These are phyloP conservation scores for Claviceps africana DNA, from an alignment of 2,329 filamentous ascomycete genomes.

Conservation along the genomic window DNA sequence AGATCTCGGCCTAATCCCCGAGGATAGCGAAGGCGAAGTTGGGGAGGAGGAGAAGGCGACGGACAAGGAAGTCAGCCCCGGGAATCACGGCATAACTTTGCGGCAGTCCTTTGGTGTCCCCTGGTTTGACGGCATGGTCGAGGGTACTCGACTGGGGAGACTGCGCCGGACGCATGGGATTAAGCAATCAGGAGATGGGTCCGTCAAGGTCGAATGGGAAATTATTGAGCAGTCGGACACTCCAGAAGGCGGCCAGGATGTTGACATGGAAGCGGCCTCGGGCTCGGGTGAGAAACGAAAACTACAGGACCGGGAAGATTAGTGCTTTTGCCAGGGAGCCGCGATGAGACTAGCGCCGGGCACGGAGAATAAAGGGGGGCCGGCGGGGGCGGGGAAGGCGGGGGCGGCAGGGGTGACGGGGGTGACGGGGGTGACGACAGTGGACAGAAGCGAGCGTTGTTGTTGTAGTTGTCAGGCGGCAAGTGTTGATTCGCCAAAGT, in stretches of 20 bases:
- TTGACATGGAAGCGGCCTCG: slow-evolving; percentile 19
- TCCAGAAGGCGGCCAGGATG: slow-evolving; percentile 17
- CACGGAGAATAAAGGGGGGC: no score
- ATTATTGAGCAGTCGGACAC: slow-evolving; percentile 56
- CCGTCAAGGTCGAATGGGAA: slow-evolving; percentile 65
- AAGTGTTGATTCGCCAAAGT: no score
- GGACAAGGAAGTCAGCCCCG: slow-evolving; percentile 15
- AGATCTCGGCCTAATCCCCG: slow-evolving; percentile 58
- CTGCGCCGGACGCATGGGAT: slow-evolving; percentile 48
- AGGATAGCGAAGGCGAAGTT: slow-evolving; percentile 18
- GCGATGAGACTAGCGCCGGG: no score
- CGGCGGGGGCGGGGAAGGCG: no score
- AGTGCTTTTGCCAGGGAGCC: no score
- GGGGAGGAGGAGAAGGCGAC: slow-evolving; percentile 13
- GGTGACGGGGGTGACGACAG: no score
- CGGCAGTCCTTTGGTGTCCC: slow-evolving; percentile 57
- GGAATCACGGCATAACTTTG: slow-evolving; percentile 17
- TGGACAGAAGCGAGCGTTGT: no score
- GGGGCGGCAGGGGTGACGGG: no score
- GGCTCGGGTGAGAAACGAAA: slow-evolving; percentile 38
- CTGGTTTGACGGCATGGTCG: slow-evolving; percentile 75
- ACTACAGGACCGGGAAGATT: slow-evolving; percentile 27
- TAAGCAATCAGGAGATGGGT: slow-evolving; percentile 43
- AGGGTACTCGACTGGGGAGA: slow-evolving; percentile 58
- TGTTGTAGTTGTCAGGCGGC: no score